Evolutionary conservation across 2,329 filamentous ascomycete genomes (phyloP).

Genomic region (Parastagonospora avenae): DNA sequence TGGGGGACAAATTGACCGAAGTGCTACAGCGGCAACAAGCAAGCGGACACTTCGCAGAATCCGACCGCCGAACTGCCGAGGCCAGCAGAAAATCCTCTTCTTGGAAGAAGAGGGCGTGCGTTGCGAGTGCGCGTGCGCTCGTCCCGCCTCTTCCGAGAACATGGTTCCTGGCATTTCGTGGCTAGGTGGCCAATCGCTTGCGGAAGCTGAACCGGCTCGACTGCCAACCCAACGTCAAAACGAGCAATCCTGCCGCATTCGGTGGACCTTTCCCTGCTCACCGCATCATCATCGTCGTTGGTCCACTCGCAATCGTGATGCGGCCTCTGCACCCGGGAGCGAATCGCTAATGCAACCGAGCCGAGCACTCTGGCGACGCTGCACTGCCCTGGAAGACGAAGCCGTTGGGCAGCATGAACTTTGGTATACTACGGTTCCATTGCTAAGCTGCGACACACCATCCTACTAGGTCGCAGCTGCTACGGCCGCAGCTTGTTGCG

Average conservation of each 20-base stretch:
- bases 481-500: conserved; percentile 43
- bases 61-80: conserved; percentile 3
- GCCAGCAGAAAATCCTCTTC: conserved; percentile 4
- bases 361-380: not conserved
- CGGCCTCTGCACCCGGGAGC: not conserved
- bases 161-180: conserved; percentile 5
- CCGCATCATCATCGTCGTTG: not conserved
- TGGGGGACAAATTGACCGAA: not conserved
- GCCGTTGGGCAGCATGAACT: not conserved
- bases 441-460: conserved; percentile 1
- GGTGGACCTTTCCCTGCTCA: not conserved
- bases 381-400: not conserved
- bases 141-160: conserved; percentile 5
- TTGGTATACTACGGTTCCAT: not conserved
- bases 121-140: not conserved
- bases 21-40: not conserved
- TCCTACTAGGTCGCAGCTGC: not conserved
- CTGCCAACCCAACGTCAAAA: too few relatives aligned
- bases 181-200: conserved; percentile 7
- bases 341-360: not conserved
- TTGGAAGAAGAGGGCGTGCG: not conserved
- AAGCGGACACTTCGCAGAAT: not conserved
- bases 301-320: not conserved
- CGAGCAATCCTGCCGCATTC: not conserved
- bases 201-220: conserved; percentile 2